These are phyloP conservation scores for Vanilla planifolia DNA, from an alignment of 106 monocot genomes.

Conservation along the genomic window DNA sequence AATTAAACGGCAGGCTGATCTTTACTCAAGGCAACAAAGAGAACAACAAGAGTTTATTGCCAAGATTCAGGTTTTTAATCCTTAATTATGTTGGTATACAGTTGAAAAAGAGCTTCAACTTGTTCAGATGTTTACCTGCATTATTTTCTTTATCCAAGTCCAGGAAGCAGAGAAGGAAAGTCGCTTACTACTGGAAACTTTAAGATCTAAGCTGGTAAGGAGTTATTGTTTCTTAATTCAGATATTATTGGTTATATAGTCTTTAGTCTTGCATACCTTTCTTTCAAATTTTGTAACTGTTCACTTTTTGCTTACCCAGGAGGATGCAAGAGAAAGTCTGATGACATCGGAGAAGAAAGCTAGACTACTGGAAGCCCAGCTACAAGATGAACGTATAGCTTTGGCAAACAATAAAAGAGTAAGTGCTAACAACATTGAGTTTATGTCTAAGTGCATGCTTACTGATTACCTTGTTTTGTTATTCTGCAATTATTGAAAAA, in stretches of 20 bases:
- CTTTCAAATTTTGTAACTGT: neutral
- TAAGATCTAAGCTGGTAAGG: slow-evolving; percentile 80
- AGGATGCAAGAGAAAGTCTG: slow-evolving; percentile 85
- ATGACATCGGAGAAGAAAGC: slow-evolving; percentile 76
- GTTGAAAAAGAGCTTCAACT: neutral
- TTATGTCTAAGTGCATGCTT: neutral
- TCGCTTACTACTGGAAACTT: slow-evolving; percentile 64
- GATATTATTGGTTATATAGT: neutral
- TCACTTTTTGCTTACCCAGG: slow-evolving; percentile 34
- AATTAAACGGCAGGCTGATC: slow-evolving; percentile 67
- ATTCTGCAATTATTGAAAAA: too few species aligned
- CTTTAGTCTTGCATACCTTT: neutral
- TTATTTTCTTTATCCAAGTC: slow-evolving; percentile 8
- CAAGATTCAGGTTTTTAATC: slow-evolving; percentile 66
- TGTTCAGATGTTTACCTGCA: neutral
- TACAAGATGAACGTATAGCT: slow-evolving; percentile 57
- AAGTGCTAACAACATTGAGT: neutral
- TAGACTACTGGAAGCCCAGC: slow-evolving; percentile 69
- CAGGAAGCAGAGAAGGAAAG: slow-evolving; percentile 89
- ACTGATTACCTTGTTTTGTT: neutral
- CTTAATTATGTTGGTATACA: neutral
- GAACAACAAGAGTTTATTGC: slow-evolving; percentile 81
- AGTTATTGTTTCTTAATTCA: neutral
- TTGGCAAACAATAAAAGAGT: slow-evolving; percentile 60
- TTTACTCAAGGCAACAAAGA: slow-evolving; percentile 47